A percentile compares a stretch with the other conserved stretches of the same genome.
Conservation (phyloP, 257 asterid species). For the Nicotiana tomentosiformis region DNA sequence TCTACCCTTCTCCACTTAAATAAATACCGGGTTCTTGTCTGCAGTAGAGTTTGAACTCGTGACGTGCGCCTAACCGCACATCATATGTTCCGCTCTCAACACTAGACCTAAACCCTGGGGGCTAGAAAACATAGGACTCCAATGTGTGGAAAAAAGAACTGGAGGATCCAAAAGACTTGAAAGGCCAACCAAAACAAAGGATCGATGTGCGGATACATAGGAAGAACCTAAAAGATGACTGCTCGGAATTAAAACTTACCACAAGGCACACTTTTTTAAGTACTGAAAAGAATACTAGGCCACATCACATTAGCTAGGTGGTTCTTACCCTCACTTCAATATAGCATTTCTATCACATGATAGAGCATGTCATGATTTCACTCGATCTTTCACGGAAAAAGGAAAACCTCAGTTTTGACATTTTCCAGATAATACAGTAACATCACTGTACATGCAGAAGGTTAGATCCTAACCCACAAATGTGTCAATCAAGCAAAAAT, state of each 20-base stretch:
- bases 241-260: neutral
- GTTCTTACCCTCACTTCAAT: neutral
- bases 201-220: neutral
- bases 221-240: neutral
- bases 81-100: neutral
- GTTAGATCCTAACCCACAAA: neutral
- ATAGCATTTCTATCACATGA: neutral
- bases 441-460: neutral
- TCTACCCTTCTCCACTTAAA: neutral
- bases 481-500: neutral
- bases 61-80: neutral
- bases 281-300: neutral
- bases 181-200: neutral
- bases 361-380: neutral
- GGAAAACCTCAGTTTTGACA: neutral
- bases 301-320: neutral
- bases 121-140: neutral
- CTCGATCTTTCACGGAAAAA: neutral
- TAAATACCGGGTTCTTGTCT: neutral
- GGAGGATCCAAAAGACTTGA: neutral
- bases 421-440: neutral
- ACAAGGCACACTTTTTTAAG: neutral
- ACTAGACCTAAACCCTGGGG: neutral
- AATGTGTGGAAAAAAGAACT: neutral
- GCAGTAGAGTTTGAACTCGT: neutral